phyloP scores from a whole-genome alignment of 2,329 filamentous ascomycete genomes.

The Monilinia fructicola region DNA sequence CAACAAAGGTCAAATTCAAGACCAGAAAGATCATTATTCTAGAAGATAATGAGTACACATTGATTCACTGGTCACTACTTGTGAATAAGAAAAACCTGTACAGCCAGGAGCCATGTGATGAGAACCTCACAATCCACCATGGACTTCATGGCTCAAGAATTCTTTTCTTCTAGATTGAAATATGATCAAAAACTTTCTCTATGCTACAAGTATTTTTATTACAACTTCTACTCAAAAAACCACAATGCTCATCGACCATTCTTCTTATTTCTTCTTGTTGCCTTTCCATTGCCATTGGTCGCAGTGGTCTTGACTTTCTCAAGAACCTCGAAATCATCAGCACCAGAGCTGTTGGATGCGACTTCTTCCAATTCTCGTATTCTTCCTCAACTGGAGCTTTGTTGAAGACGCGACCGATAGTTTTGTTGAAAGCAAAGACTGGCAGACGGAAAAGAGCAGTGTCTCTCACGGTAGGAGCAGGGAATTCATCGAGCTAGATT shows the following conservation, averaged over 20 bases:
- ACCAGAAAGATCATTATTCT: not conserved
- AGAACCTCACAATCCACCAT: not conserved
- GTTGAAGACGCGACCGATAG: slow-evolving; percentile 51
- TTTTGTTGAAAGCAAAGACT: slow-evolving; percentile 64
- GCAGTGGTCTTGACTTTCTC: slow-evolving; percentile 49
- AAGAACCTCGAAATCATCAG: slow-evolving; percentile 62
- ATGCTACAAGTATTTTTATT: slow-evolving; percentile 25
- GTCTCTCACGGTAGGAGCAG: slow-evolving; percentile 72
- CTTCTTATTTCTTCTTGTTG: slow-evolving; percentile 36
- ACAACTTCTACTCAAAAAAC: slow-evolving; percentile 19
- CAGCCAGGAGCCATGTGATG: not conserved
- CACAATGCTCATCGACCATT: slow-evolving; percentile 26
- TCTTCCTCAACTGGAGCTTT: slow-evolving; percentile 42
- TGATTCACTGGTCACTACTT: not conserved
- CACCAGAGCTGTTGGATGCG: slow-evolving; percentile 54
- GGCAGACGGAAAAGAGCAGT: slow-evolving; percentile 82
- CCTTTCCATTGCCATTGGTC: slow-evolving; percentile 36
- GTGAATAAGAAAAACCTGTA: too few species aligned
- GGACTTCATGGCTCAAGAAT: not conserved
- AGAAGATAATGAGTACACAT: not conserved
- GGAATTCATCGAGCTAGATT: slow-evolving; percentile 72
- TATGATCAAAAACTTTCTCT: slow-evolving; percentile 21
- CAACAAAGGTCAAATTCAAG: not conserved
- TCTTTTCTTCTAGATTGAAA: slow-evolving; percentile 4
- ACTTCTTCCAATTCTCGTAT: slow-evolving; percentile 44